A percentile compares a stretch with the other conserved stretches of the same genome.
These are phyloP conservation scores for Cyberlindnera americana DNA, from an alignment of 805 yeast genomes.

Conservation along the genomic window DNA sequence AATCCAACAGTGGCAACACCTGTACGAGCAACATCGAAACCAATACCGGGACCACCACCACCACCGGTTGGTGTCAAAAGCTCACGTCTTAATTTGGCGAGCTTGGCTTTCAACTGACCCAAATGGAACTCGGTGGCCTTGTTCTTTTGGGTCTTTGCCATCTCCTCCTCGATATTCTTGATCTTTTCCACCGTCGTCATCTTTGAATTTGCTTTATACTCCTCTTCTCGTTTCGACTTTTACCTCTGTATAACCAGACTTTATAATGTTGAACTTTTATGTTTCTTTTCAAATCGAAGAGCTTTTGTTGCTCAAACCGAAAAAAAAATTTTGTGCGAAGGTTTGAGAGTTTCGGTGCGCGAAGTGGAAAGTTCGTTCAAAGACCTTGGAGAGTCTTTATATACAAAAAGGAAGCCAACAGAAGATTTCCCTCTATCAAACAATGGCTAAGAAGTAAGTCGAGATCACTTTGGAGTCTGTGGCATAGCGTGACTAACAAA, in stretches of 20 bases:
- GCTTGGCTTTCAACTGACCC: slow-evolving; percentile 95
- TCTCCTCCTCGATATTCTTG: slow-evolving; percentile 86
- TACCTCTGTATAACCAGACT: too few relatives aligned
- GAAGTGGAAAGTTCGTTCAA: not conserved
- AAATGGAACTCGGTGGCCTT: slow-evolving; percentile 96
- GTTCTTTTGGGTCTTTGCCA: slow-evolving; percentile 97
- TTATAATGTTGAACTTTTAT: too few relatives aligned
- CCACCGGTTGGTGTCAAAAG: slow-evolving; percentile 68
- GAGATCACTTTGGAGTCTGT: too few relatives aligned
- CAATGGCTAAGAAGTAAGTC: slow-evolving; percentile 22
- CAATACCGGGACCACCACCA: slow-evolving; percentile 91
- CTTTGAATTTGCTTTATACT: not conserved
- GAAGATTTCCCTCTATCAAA: too few relatives aligned
- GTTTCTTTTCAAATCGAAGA: too few relatives aligned
- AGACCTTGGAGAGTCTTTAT: not conserved
- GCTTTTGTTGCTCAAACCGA: slow-evolving; percentile 9
- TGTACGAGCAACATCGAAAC: slow-evolving; percentile 98
- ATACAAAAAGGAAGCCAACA: too few relatives aligned
- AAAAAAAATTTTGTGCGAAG: slow-evolving; percentile 8
- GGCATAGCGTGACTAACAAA: too few relatives aligned
- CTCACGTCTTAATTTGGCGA: slow-evolving; percentile 93
- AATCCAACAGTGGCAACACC: slow-evolving; percentile 98
- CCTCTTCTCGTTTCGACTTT: not conserved
- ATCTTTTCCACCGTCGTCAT: slow-evolving; percentile 30
- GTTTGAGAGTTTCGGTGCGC: not conserved